Evolutionary conservation across 2,329 filamentous ascomycete species (phyloP).

Genomic region (Paecilomyces formosus): DNA sequence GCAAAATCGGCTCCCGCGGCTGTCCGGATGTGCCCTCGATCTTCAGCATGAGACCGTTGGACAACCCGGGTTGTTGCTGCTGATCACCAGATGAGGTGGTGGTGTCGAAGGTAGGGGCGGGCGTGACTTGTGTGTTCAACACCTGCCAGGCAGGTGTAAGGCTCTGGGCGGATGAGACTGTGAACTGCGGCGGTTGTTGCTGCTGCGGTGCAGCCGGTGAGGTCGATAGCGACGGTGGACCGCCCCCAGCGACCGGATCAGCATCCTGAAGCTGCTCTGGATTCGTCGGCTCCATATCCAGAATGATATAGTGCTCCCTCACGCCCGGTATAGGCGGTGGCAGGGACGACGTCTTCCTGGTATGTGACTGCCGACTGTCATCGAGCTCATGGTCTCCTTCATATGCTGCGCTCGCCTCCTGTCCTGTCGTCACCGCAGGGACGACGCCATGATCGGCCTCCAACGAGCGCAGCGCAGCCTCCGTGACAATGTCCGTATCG

Average conservation of each 20-base stretch:
- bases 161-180: conserved; percentile 62
- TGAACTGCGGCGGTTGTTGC: conserved; percentile 36
- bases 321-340: conserved; percentile 41
- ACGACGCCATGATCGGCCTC: conserved; percentile 34
- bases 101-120: conserved; percentile 58
- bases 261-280: conserved; percentile 5
- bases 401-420: conserved; percentile 4
- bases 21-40: conserved; percentile 35
- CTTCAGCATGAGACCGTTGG: conserved; percentile 39
- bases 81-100: conserved; percentile 39
- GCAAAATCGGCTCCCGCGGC: conserved; percentile 11
- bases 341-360: conserved; percentile 28
- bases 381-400: conserved; percentile 2
- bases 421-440: conserved; percentile 19
- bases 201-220: conserved; percentile 13
- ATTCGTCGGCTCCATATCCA: conserved; percentile 42
- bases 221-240: conserved; percentile 13
- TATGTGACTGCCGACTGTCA: conserved; percentile 1
- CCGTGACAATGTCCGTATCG: conserved; percentile 68
- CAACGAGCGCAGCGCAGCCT: conserved; percentile 52
- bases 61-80: conserved; percentile 35
- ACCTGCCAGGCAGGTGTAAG: conserved; percentile 69
- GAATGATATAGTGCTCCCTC: conserved; percentile 49
- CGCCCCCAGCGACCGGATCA: conserved; percentile 9
- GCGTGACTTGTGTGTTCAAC: conserved; percentile 44